A percentile compares a stretch with the other conserved stretches of the same genome.
These are phyloP conservation scores for Pulveroboletus sp. DNA, from an alignment of 768 basidiomycete genomes.

Conservation along the genomic window DNA sequence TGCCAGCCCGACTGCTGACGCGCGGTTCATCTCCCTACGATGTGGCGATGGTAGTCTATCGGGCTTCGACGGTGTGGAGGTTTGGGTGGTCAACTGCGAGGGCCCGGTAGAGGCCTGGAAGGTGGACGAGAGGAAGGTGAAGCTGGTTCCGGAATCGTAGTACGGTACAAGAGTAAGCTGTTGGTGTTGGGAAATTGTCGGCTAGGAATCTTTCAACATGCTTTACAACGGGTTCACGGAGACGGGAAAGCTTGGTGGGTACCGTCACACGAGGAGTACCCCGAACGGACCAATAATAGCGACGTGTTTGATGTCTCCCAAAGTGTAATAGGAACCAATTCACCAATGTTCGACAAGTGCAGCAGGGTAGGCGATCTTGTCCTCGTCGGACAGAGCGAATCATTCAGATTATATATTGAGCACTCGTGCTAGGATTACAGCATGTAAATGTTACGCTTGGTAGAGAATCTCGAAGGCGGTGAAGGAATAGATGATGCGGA, in stretches of 20 bases:
- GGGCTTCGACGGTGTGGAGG: slow-evolving; percentile 43
- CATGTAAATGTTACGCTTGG: neutral
- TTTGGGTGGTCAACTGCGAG: slow-evolving; percentile 58
- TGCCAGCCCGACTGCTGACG: slow-evolving; percentile 28
- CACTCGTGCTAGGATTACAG: neutral
- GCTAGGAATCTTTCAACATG: too few relatives aligned
- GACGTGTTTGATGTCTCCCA: too few relatives aligned
- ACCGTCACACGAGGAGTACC: too few relatives aligned
- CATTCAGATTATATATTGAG: neutral
- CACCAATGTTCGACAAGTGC: too few relatives aligned
- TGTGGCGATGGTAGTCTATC: slow-evolving; percentile 32
- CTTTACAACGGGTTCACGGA: neutral
- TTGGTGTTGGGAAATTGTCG: neutral
- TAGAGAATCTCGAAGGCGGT: neutral
- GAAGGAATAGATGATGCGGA: slow-evolving; percentile 8
- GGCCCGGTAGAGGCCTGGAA: slow-evolving; percentile 59
- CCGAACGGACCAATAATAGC: too few relatives aligned
- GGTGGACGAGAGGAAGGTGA: slow-evolving; percentile 39
- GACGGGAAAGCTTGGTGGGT: neutral
- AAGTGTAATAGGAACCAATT: too few relatives aligned
- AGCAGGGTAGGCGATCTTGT: neutral
- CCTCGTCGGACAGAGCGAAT: neutral
- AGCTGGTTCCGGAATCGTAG: neutral
- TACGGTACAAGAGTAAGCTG: neutral
- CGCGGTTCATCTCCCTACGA: slow-evolving; percentile 21